Evolutionary conservation across 768 basidiomycete genomes (phyloP).

Genomic region (Artomyces pyxidatus): DNA sequence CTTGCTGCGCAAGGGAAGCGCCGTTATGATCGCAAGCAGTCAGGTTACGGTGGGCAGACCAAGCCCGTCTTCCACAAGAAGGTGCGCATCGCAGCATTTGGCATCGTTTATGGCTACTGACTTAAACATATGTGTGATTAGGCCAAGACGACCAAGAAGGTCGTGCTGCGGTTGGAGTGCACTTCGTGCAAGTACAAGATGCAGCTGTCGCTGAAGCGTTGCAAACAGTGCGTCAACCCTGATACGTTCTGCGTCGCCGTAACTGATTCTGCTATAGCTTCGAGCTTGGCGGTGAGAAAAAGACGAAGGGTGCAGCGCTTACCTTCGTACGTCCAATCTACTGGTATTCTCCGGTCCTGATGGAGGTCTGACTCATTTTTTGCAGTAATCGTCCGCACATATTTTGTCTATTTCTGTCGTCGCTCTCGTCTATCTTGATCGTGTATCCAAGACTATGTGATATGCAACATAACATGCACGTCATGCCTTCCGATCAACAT

Average conservation of each 20-base stretch:
- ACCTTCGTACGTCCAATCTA: constrained; percentile 66
- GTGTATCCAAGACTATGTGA: constrained; percentile 12
- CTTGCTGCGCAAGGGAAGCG: constrained; percentile 98
- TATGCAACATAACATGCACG: constrained; percentile 11
- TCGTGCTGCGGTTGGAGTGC: constrained; percentile 96
- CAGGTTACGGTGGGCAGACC: constrained; percentile 99
- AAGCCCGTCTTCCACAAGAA: constrained; percentile 99
- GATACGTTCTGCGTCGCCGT: background rate
- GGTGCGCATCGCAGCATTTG: constrained; percentile 49
- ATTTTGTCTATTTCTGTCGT: constrained; percentile 1
- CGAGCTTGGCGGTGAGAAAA: constrained; percentile 99
- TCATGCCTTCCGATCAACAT: no score
- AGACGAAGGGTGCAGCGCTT: constrained; percentile 96
- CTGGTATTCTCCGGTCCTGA: background rate
- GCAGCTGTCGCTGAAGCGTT: constrained; percentile 93
- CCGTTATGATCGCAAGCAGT: constrained; percentile 98
- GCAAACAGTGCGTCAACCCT: constrained; percentile 87
- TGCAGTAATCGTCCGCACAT: constrained; percentile 9
- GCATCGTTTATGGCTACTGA: background rate
- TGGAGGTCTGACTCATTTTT: background rate
- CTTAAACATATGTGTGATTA: constrained; percentile 22
- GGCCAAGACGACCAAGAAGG: constrained; percentile 99
- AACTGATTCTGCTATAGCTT: constrained; percentile 46
- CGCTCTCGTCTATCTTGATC: background rate
- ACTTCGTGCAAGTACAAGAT: constrained; percentile 98